A percentile compares a stretch with the other conserved stretches of the same genome.
These are phyloP conservation scores for Oryza glaberrima DNA, from an alignment of 176 grass and related monocot genomes.

Conservation along the genomic window DNA sequence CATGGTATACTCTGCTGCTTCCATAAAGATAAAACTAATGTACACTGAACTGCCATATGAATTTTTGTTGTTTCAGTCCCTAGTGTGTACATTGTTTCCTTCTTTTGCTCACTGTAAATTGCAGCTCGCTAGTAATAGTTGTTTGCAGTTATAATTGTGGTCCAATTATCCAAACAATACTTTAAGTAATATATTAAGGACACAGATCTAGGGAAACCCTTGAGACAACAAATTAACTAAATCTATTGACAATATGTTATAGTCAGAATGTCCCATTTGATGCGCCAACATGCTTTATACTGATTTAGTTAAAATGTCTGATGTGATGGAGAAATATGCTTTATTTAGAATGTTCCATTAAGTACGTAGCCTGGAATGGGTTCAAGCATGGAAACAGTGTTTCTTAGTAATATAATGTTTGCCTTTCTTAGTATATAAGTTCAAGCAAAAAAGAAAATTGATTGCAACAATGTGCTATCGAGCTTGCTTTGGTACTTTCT, in stretches of 20 bases:
- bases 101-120: slow-evolving; percentile 23
- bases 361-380: neutral
- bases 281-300: slow-evolving; percentile 20
- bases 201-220: neutral
- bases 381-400: neutral
- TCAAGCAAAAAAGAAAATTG: neutral
- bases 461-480: too few relatives aligned
- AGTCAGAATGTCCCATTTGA: slow-evolving; percentile 13
- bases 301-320: slow-evolving; percentile 26
- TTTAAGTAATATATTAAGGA: slow-evolving; percentile 24
- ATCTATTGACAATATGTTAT: neutral
- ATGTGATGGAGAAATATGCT: neutral
- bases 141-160: slow-evolving; percentile 17
- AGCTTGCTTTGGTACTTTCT: neutral
- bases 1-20: slow-evolving; percentile 66
- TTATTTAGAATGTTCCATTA: slow-evolving; percentile 26
- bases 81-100: slow-evolving; percentile 4
- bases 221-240: slow-evolving; percentile 3
- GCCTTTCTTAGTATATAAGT: neutral
- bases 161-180: neutral
- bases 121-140: neutral
- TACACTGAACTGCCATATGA: slow-evolving; percentile 6
- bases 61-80: slow-evolving; percentile 6
- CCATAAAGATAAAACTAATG: neutral
- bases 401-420: slow-evolving; percentile 9